These are phyloP conservation scores for Coprinellus aureogranulatus DNA, from an alignment of 768 basidiomycete species.

Conservation along the genomic window DNA sequence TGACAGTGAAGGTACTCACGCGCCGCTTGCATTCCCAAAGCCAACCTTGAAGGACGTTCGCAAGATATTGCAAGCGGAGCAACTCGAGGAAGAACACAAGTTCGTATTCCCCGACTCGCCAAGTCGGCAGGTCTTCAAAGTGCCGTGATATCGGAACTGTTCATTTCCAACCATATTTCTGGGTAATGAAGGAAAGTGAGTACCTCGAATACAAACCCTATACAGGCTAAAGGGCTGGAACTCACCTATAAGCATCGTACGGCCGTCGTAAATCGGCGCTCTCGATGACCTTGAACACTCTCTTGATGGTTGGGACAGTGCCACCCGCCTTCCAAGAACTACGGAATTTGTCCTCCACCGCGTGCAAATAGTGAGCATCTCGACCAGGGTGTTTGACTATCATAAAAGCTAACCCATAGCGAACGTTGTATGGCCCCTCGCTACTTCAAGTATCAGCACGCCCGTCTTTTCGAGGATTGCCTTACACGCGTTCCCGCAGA, in stretches of 20 bases:
- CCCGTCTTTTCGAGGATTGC: conserved; percentile 18
- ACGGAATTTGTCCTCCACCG: conserved; percentile 27
- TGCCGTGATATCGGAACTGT: conserved; percentile 15
- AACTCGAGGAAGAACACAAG: conserved; percentile 7
- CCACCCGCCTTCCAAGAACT: conserved; percentile 21
- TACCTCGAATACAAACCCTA: background rate
- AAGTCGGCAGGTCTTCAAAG: conserved; percentile 8
- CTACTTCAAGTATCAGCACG: conserved; percentile 23
- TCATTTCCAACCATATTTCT: conserved; percentile 11
- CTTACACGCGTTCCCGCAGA: conserved; percentile 25
- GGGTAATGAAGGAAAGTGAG: background rate
- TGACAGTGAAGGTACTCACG: conserved; percentile 23
- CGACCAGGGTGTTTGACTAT: background rate
- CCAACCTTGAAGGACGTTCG: conserved; percentile 14
- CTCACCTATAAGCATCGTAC: background rate
- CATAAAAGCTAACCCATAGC: conserved; percentile 14
- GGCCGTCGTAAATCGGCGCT: conserved; percentile 17
- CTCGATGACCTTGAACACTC: conserved; percentile 30
- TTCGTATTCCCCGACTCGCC: conserved; percentile 7
- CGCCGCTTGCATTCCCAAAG: conserved; percentile 16
- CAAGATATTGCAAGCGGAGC: conserved; percentile 14
- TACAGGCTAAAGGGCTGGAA: background rate
- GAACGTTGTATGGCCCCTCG: conserved; percentile 21
- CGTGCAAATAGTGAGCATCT: conserved; percentile 4
- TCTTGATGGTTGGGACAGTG: conserved; percentile 19